Evolutionary conservation across 2,329 filamentous ascomycete genomes (phyloP).

Genomic region (Xylaria sp.): DNA sequence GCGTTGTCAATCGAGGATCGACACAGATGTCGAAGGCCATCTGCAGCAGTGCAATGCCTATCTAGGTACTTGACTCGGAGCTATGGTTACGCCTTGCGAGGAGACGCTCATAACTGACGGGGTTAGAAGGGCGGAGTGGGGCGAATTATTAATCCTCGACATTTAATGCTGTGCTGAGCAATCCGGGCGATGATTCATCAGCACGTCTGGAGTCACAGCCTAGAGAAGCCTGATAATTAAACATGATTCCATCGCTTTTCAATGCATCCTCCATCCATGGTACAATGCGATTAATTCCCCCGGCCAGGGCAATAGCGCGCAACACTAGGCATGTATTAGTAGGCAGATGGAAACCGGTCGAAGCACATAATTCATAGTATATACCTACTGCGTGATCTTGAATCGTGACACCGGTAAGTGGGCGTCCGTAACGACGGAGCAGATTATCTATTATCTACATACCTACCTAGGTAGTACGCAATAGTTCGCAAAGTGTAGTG

Average conservation of each 20-base stretch:
- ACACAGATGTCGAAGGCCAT: constrained; percentile 27
- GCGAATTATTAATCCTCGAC: constrained; percentile 38
- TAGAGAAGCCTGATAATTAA: constrained; percentile 32
- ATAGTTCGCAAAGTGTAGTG: constrained; percentile 24
- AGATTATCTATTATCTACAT: not conserved
- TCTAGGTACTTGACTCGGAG: constrained; percentile 14
- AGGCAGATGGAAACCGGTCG: constrained; percentile 16
- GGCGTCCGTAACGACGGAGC: too few species aligned
- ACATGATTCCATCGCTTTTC: constrained; percentile 29
- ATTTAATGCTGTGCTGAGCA: constrained; percentile 37
- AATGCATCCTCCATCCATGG: constrained; percentile 13
- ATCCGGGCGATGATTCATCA: constrained; percentile 39
- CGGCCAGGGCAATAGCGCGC: not conserved
- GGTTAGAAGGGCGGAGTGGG: constrained; percentile 26
- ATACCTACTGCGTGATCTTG: not conserved
- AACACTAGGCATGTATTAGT: not conserved
- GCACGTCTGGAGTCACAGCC: constrained; percentile 36
- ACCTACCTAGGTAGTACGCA: not conserved
- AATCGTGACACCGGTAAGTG: not conserved
- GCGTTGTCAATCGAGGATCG: constrained; percentile 27
- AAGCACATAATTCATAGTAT: not conserved
- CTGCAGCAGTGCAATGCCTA: too few species aligned
- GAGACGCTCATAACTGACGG: too few species aligned
- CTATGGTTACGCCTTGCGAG: constrained; percentile 25
- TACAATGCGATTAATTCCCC: constrained; percentile 12